Conservation (phyloP, 140 eudicot species). For the Erigeron philadelphicus region DNA sequence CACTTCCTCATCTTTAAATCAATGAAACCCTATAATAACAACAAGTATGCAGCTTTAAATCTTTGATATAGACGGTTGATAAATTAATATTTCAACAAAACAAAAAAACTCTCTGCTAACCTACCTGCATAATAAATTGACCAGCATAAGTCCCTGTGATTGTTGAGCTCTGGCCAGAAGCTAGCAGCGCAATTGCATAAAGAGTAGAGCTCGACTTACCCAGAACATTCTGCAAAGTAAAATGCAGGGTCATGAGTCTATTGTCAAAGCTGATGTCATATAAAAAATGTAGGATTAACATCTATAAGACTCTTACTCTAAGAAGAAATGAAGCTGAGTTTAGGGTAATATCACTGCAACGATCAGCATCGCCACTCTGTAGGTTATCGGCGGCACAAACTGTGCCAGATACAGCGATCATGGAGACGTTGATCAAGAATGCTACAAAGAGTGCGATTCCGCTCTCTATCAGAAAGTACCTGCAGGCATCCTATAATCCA, state of each 20-base stretch:
- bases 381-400: conserved; percentile 44
- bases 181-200: conserved; percentile 63
- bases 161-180: conserved; percentile 81
- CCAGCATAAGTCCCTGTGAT: conserved; percentile 89
- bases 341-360: conserved; percentile 50
- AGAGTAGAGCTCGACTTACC: conserved; percentile 56
- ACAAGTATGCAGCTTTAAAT: neutral
- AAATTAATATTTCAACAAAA: neutral
- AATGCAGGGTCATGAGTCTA: neutral
- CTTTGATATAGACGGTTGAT: neutral
- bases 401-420: conserved; percentile 64
- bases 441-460: conserved; percentile 69
- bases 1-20: conserved; percentile 65
- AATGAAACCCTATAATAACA: conserved; percentile 56
- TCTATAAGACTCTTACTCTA: conserved; percentile 30
- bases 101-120: neutral
- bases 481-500: conserved; percentile 64
- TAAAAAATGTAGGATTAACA: neutral
- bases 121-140: conserved; percentile 62
- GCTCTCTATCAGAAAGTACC: conserved; percentile 63
- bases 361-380: conserved; percentile 22
- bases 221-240: conserved; percentile 45
- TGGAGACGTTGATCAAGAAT: conserved; percentile 56
- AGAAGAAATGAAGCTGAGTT: conserved; percentile 68
- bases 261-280: neutral